Conservation (phyloP, 2,329 filamentous ascomycete genomes). For the Claviceps quebecensis region DNA sequence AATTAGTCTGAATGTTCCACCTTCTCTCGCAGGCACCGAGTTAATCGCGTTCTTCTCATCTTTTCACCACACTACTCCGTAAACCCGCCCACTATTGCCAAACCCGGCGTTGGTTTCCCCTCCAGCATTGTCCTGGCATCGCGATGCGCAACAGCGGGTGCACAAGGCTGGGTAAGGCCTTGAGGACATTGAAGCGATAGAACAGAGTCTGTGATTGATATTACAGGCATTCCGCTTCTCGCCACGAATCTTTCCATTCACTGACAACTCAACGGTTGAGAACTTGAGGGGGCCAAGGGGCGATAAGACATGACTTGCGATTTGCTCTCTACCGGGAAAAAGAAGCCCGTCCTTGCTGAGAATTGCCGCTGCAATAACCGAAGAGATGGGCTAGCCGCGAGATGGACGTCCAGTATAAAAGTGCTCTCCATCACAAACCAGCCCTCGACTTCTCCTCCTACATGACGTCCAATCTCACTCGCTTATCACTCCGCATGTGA, state of each 20-base stretch:
- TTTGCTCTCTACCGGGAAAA: neutral
- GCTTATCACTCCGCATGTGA: too few relatives aligned
- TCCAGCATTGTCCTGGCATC: slow-evolving; percentile 1
- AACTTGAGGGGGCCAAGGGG: too few relatives aligned
- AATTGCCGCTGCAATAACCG: neutral
- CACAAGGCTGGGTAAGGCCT: neutral
- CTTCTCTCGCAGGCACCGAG: neutral
- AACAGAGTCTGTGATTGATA: too few relatives aligned
- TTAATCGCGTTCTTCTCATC: neutral
- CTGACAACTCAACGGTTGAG: too few relatives aligned
- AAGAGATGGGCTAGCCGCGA: neutral
- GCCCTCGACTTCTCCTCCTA: too few relatives aligned
- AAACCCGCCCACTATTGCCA: slow-evolving; percentile 1
- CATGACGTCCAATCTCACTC: too few relatives aligned
- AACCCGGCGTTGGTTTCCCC: neutral
- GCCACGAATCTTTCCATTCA: neutral
- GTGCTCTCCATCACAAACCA: too few relatives aligned
- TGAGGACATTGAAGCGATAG: neutral
- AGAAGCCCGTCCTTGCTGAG: neutral
- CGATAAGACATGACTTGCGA: neutral
- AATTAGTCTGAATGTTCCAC: neutral
- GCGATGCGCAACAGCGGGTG: neutral
- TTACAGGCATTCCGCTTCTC: neutral
- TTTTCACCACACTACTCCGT: neutral
- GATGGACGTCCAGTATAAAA: neutral